phyloP scores from a whole-genome alignment of 352 stramenopile species.

The Phytophthora fragariaefolia region DNA sequence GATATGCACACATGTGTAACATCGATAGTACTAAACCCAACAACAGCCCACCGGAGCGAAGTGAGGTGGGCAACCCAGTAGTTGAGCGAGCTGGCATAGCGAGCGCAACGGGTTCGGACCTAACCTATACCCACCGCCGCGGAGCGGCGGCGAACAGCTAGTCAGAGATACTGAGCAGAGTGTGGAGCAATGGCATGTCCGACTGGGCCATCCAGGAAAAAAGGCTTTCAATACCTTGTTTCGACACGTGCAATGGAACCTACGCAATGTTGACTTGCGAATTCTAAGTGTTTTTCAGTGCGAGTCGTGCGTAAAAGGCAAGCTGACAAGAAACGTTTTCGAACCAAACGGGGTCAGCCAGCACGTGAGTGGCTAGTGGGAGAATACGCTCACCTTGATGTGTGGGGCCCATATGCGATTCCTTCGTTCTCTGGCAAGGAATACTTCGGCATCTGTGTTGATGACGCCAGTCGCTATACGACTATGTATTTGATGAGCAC shows the following conservation, averaged over 20 bases:
- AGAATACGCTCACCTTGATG: neutral
- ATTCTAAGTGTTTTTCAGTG: neutral
- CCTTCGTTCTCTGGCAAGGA: neutral
- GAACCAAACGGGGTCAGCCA: neutral
- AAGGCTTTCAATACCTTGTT: neutral
- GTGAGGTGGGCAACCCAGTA: too few relatives aligned
- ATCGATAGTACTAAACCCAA: too few relatives aligned
- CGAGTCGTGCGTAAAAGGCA: neutral
- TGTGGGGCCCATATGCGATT: neutral
- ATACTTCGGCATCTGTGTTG: neutral
- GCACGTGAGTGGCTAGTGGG: neutral
- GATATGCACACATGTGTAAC: too few relatives aligned
- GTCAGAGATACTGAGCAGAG: neutral
- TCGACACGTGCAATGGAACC: neutral
- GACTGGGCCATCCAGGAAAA: neutral
- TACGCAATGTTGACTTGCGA: neutral
- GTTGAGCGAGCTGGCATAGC: too few relatives aligned
- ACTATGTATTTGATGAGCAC: neutral
- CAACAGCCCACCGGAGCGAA: too few relatives aligned
- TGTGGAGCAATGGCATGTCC: neutral
- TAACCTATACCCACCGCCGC: too few relatives aligned
- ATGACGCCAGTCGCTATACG: neutral
- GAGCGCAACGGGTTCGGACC: too few relatives aligned
- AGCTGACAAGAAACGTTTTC: neutral
- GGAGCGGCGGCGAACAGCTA: too few relatives aligned